phyloP scores from a whole-genome alignment of 345 rosid species.

The Eucalyptus erythrocorys region DNA sequence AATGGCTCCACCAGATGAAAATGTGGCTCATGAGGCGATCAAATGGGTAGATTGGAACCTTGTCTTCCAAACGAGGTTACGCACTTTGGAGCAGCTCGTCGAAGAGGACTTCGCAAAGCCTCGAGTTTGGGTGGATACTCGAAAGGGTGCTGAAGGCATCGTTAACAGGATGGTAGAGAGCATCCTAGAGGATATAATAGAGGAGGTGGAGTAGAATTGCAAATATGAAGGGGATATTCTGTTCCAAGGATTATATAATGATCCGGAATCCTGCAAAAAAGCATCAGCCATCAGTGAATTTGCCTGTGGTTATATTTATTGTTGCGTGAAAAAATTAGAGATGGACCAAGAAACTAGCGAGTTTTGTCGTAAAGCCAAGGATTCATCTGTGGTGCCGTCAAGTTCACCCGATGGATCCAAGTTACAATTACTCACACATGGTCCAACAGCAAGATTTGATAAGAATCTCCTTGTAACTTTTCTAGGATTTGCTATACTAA shows the following conservation, averaged over 20 bases:
- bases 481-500: neutral
- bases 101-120: conserved; percentile 39
- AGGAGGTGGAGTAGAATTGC: conserved; percentile 22
- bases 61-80: neutral
- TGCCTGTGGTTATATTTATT: neutral
- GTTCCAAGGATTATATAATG: neutral
- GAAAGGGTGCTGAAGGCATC: conserved; percentile 30
- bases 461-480: neutral
- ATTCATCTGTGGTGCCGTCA: neutral
- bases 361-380: neutral
- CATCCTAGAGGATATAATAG: conserved; percentile 34
- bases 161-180: conserved; percentile 30
- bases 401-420: neutral
- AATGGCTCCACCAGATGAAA: neutral
- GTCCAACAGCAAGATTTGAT: neutral
- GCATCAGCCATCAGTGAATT: neutral
- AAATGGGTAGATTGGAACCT: conserved; percentile 32
- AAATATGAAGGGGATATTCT: neutral
- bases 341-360: neutral
- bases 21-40: conserved; percentile 26
- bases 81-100: conserved; percentile 26
- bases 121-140: conserved; percentile 32
- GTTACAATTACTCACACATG: neutral
- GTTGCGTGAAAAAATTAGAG: neutral
- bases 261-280: neutral